Percentiles rank a stretch among this genome's conserved stretches.
These are phyloP conservation scores for Yamadazyma friedrichii DNA, from an alignment of 1,139 yeast species.

Conservation along the genomic window DNA sequence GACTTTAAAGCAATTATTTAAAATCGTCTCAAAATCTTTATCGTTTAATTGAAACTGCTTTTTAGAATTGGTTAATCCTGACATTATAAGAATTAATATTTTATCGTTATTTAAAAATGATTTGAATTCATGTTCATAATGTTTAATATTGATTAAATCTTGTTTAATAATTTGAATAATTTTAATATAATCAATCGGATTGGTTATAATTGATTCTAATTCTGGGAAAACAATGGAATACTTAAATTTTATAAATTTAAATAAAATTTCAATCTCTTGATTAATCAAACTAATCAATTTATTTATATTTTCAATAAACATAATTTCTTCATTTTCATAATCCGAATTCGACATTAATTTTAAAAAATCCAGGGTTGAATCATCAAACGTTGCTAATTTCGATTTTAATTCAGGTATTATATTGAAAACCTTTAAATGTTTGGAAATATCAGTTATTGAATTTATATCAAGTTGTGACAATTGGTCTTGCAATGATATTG, in stretches of 20 bases:
- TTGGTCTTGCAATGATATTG: constrained; percentile 11
- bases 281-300: constrained; percentile 55
- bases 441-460: constrained; percentile 6
- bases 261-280: constrained; percentile 52
- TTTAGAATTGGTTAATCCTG: constrained; percentile 48
- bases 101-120: constrained; percentile 58
- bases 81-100: constrained; percentile 69
- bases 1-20: constrained; percentile 48
- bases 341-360: constrained; percentile 33
- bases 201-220: constrained; percentile 60
- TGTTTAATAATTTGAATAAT: constrained; percentile 55
- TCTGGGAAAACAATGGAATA: constrained; percentile 72
- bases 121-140: constrained; percentile 33
- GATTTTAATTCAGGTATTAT: constrained; percentile 26
- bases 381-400: constrained; percentile 23
- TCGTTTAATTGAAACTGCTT: constrained; percentile 28
- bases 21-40: constrained; percentile 37
- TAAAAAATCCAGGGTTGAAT: constrained; percentile 31
- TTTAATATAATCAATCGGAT: constrained; percentile 63
- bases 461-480: constrained; percentile 8
- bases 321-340: constrained; percentile 40
- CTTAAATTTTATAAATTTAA: constrained; percentile 48
- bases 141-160: constrained; percentile 35
- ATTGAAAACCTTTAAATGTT: constrained; percentile 24
- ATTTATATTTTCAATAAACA: constrained; percentile 50